Base-by-base conservation (phyloP, 2,329 filamentous ascomycete genomes). In the Ophiostoma montium region DNA sequence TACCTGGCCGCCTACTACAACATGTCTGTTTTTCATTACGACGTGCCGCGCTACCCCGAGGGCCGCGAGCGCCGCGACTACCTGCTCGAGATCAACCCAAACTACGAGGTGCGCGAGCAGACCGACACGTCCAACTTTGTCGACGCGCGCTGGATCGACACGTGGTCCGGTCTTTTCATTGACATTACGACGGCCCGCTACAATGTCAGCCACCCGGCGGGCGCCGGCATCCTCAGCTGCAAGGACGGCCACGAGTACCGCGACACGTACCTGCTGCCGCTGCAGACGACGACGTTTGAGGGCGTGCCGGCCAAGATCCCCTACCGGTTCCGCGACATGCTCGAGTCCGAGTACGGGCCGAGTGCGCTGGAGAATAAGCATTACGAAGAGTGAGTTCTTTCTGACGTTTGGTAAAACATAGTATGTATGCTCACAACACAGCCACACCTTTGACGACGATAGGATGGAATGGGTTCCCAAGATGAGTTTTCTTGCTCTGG, bases 1-100 rank as follows among this genome's bases (percentile, higher is more conserved):
- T 78, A 76, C 57, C 70, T 90, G 10, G 83, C 75, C 12, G 69
- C 78, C 45, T 73, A 80, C 51, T 74, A 80, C 65, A 90, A 90
- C 65, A 71, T 70, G 68, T 67, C 67, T 23, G 62, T 66, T 23
- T 69, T 68, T 57, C 67, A 67, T 54, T 69, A 65, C 56, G 61
- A 67, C 53, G 67, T 67, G 21, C 62, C 62, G 2, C 56, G 57
- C 23, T 63, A 65, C 52, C 60, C 60, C 7, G 51, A 64, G 8
- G 66, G 68, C 4, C 65, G 68, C 31, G 63, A 63, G 7, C 66
- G 68, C 4, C 65, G 68, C 31, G 63, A 63, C 48, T 75, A 72
- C 51, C 61, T 71, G 52, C 62, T 75, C n/a, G 70, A 75, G 46
- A 57, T 73, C 43, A 72, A 71, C 54, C 70, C 70, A 0, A 57